Conservation (phyloP, 148 eudicot genomes). For the Arctostaphylos glauca region DNA sequence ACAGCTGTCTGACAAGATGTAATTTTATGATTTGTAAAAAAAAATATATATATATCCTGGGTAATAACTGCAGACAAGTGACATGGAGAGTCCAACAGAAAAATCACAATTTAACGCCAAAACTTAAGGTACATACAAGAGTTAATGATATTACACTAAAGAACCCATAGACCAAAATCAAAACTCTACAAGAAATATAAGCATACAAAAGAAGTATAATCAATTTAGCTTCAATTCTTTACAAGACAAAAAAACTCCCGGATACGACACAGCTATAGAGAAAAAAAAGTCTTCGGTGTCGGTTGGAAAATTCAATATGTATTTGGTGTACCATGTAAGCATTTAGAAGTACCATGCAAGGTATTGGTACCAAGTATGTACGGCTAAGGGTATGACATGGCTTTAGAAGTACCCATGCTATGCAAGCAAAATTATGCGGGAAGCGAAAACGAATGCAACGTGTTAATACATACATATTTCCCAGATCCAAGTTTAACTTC, state of each 20-base stretch:
- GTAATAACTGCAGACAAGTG: background rate
- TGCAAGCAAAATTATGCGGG: background rate
- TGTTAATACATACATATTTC: background rate
- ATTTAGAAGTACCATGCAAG: background rate
- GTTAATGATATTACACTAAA: background rate
- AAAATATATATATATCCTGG: background rate
- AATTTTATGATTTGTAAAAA: background rate
- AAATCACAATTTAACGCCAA: background rate
- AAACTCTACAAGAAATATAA: background rate
- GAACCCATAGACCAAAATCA: background rate
- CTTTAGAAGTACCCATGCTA: background rate
- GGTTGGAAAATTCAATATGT: background rate
- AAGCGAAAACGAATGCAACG: background rate
- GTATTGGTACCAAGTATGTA: background rate
- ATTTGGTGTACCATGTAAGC: background rate
- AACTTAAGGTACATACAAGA: background rate
- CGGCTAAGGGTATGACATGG: background rate
- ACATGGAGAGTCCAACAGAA: background rate
- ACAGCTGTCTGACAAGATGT: background rate
- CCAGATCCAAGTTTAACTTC: background rate
- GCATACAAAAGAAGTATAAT: background rate
- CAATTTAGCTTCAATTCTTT: background rate
- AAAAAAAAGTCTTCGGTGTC: background rate
- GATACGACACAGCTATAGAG: background rate
- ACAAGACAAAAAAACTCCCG: background rate